These are phyloP conservation scores for Spinellus fusiger DNA, from an alignment of 192 early-diverging fungal genomes.

Conservation along the genomic window DNA sequence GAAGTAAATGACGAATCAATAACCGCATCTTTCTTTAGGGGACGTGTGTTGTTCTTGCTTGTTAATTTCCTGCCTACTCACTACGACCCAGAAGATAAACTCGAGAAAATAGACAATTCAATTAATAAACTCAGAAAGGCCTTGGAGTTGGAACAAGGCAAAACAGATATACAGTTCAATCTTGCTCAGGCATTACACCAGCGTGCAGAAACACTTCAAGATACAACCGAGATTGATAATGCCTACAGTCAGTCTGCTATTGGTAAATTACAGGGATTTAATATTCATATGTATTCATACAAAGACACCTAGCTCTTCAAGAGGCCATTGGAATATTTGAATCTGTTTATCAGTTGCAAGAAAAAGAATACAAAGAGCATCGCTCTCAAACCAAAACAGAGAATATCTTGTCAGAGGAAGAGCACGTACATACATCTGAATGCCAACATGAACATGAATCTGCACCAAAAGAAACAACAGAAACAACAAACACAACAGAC, in stretches of 20 bases:
- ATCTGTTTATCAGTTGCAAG: constrained; percentile 40
- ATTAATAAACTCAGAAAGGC: constrained; percentile 47
- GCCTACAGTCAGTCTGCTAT: constrained; percentile 33
- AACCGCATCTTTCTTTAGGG: constrained; percentile 27
- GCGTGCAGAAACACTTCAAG: constrained; percentile 47
- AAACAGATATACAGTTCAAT: constrained; percentile 64
- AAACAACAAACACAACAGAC: constrained; percentile 11
- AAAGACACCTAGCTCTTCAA: constrained; percentile 26
- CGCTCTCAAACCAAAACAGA: background rate
- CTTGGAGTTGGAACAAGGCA: constrained; percentile 37
- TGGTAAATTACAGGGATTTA: constrained; percentile 13
- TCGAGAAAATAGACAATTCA: constrained; percentile 44
- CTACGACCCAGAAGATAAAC: constrained; percentile 29
- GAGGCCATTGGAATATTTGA: constrained; percentile 49
- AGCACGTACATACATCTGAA: background rate
- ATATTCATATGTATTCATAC: background rate
- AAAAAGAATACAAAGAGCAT: constrained; percentile 33
- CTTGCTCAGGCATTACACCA: constrained; percentile 59
- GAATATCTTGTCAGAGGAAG: background rate
- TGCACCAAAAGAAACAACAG: background rate
- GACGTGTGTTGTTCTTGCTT: constrained; percentile 52
- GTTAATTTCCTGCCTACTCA: constrained; percentile 46
- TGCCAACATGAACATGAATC: background rate
- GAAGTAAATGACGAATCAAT: background rate
- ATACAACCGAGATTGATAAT: constrained; percentile 42